These are phyloP conservation scores for Backusella circina DNA, from an alignment of 192 early-diverging fungal genomes.

Conservation along the genomic window DNA sequence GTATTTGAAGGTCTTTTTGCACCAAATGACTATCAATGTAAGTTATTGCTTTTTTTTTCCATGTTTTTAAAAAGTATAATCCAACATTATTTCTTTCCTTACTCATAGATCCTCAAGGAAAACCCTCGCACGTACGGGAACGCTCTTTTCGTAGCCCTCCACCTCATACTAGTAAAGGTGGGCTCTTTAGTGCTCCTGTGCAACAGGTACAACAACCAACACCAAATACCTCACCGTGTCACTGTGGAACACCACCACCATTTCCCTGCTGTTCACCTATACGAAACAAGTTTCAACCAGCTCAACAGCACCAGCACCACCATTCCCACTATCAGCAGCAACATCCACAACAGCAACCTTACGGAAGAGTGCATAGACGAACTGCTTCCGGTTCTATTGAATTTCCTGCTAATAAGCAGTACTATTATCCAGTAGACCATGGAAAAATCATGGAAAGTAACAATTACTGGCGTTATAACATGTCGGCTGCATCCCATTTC, in stretches of 20 bases:
- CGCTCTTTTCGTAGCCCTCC: neutral
- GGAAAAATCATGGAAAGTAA: neutral
- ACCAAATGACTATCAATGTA: neutral
- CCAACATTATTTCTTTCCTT: neutral
- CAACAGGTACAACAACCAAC: neutral
- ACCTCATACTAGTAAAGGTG: neutral
- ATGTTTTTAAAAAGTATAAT: neutral
- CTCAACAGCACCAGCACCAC: neutral
- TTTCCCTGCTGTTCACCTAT: neutral
- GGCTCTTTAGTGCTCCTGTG: neutral
- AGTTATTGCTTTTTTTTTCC: neutral
- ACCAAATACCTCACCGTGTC: neutral
- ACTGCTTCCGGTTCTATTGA: slow-evolving; percentile 5
- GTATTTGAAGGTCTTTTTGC: neutral
- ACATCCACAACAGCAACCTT: neutral
- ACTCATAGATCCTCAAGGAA: neutral
- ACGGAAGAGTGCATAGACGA: neutral
- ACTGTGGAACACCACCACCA: neutral
- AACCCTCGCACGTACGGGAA: neutral
- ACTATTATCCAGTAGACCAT: neutral
- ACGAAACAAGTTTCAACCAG: neutral
- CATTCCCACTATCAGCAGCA: neutral
- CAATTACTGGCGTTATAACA: neutral
- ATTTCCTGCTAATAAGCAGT: neutral
- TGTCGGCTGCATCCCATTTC: neutral